These are phyloP conservation scores for Hydnomerulius pinastri DNA, from an alignment of 768 basidiomycete species.

Conservation along the genomic window DNA sequence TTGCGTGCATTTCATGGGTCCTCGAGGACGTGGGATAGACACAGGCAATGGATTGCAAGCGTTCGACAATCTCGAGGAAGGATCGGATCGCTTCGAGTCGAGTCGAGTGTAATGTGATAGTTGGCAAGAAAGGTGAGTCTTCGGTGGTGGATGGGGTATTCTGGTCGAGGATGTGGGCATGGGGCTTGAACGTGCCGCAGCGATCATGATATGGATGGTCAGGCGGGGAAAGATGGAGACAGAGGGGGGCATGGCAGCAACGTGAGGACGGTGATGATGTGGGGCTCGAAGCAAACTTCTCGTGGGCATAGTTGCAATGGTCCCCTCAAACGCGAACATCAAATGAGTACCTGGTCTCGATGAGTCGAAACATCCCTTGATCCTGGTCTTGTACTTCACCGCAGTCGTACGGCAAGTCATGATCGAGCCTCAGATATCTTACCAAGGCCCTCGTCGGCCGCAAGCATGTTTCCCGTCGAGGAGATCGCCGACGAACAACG, in stretches of 20 bases:
- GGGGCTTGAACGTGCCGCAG: constrained; percentile 9
- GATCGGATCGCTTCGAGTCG: constrained; percentile 22
- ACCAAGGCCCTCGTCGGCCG: no score
- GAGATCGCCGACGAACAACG: no score
- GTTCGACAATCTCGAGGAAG: constrained; percentile 5
- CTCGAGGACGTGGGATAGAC: constrained; percentile 3
- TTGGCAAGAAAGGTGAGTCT: constrained; percentile 1
- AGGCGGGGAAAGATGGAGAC: constrained; percentile 16
- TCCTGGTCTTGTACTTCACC: not conserved
- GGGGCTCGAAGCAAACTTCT: not conserved
- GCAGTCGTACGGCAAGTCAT: not conserved
- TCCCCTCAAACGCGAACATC: not conserved
- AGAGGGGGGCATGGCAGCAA: constrained; percentile 19
- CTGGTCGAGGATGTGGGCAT: no score
- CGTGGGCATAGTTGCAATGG: constrained; percentile 6
- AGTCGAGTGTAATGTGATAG: constrained; percentile 1
- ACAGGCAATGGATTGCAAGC: constrained; percentile 7
- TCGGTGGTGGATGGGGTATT: constrained; percentile 13
- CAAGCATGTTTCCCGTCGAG: no score
- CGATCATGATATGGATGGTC: constrained; percentile 14
- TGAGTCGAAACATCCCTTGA: not conserved
- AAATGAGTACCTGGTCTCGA: not conserved
- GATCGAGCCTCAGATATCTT: no score
- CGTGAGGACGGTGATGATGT: constrained; percentile 28
- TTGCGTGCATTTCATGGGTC: constrained; percentile 15